Base-by-base conservation (phyloP, 257 asterid species). In the Perilla frutescens region DNA sequence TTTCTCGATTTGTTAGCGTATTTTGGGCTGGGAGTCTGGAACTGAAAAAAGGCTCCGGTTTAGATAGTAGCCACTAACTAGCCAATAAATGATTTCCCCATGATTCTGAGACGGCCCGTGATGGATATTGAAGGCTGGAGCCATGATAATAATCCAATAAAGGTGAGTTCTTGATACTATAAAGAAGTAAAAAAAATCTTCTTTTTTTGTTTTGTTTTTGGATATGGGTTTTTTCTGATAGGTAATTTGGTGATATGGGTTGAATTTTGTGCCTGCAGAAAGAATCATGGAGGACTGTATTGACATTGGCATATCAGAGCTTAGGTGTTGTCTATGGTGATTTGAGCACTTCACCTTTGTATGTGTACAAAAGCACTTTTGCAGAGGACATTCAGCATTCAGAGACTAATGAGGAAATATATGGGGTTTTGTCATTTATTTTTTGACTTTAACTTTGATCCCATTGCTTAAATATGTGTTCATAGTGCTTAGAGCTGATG, bases 241-340 rank as follows among this genome's bases (percentile, higher is more conserved):
- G 26, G 26, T 20, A 13, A 71, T 61, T 65, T 70, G 40, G 61
- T 62, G 15, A 55, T 14, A 12, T 34, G 54, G 41, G 34, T 80
- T 0, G 8, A 37, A 7, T 37, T 47, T 36, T 43, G 45, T 77
- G 32, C 45, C 44, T 78, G 85, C 87, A 94, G 98, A 91, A 67
- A 63, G 90, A 88, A 66, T 94, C 98, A 56, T 91, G 98, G 97
- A 87, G 84, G 81, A 86, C 96, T 3, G 87, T 90, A 5, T 72
- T 94, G 82, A 89, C 91, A 51, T 68, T 94, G 75, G 97, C 99
- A 37, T 94, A 90, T 70, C 99, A 94, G 87, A 94, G 97, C 49
- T 81, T 94, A 40, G 99, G 99, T 7, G 97, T 94, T 59, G 99
- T 94, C 0, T 94, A 94, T 81, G 99, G 99, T 26, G 99, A 94